Conservation (phyloP, 2,329 filamentous ascomycete species). For the Fusarium drepaniforme region DNA sequence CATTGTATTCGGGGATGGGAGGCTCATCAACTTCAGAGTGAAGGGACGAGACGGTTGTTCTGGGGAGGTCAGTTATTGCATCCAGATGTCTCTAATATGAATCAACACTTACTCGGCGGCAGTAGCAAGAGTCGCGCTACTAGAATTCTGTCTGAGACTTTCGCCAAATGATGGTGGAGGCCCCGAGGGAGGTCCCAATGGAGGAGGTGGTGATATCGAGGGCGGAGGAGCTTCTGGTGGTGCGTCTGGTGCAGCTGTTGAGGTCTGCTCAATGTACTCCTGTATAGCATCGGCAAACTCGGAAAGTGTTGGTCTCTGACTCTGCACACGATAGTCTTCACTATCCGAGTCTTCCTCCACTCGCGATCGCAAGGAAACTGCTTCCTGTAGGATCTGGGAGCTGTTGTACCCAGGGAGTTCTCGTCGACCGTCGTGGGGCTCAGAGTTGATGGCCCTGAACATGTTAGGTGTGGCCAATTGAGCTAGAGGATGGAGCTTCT, state of each 20-base stretch:
- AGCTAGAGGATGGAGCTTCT: neutral
- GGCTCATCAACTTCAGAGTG: slow-evolving; percentile 39
- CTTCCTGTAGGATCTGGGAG: slow-evolving; percentile 44
- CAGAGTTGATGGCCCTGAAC: slow-evolving; percentile 38
- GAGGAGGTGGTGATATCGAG: slow-evolving; percentile 11
- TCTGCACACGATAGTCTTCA: slow-evolving; percentile 36
- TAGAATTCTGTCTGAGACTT: slow-evolving; percentile 14
- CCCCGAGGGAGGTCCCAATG: neutral
- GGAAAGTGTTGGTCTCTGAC: slow-evolving; percentile 25
- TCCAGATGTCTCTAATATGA: neutral
- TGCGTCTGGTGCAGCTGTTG: slow-evolving; percentile 7
- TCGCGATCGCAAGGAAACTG: slow-evolving; percentile 32
- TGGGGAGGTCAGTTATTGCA: neutral
- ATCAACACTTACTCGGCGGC: slow-evolving; percentile 22
- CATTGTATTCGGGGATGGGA: slow-evolving; percentile 42
- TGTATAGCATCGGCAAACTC: slow-evolving; percentile 43
- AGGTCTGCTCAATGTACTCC: slow-evolving; percentile 40
- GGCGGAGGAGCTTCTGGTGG: slow-evolving; percentile 1
- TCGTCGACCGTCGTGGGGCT: slow-evolving; percentile 26
- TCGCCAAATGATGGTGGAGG: neutral
- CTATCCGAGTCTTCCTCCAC: slow-evolving; percentile 31
- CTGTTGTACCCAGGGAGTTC: slow-evolving; percentile 45
- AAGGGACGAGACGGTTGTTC: slow-evolving; percentile 39
- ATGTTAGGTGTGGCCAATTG: slow-evolving; percentile 12
- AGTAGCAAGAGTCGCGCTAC: slow-evolving; percentile 11